phyloP scores from a whole-genome alignment of 768 basidiomycete genomes.

The Suillus clintonianus region DNA sequence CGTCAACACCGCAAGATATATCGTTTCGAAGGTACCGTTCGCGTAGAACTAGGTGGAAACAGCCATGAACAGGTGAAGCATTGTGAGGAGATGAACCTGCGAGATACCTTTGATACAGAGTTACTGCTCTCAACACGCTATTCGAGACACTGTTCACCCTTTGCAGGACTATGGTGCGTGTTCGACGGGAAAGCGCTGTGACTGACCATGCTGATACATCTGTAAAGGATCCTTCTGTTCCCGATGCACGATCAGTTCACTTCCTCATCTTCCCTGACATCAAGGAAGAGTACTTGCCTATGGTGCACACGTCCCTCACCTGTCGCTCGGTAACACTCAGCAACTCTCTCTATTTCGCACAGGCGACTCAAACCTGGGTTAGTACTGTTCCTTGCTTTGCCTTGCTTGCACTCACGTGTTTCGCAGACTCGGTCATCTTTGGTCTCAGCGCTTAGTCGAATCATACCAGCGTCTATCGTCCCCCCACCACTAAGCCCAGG shows the following conservation, averaged over 20 bases:
- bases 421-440: too few relatives aligned
- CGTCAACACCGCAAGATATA: conserved; percentile 68
- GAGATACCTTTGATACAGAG: conserved; percentile 78
- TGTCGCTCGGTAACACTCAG: too few relatives aligned
- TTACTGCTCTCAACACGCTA: conserved; percentile 90
- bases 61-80: background rate
- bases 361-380: too few relatives aligned
- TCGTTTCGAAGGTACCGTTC: conserved; percentile 95
- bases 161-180: conserved; percentile 88
- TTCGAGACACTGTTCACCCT: conserved; percentile 95
- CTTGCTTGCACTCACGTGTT: too few relatives aligned
- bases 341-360: too few relatives aligned
- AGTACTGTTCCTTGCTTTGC: too few relatives aligned
- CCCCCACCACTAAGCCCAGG: too few relatives aligned
- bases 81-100: background rate
- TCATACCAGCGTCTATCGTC: too few relatives aligned
- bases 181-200: background rate
- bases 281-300: conserved; percentile 95
- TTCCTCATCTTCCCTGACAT: conserved; percentile 93
- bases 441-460: too few relatives aligned
- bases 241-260: conserved; percentile 90
- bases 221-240: conserved; percentile 53
- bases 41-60: conserved; percentile 63
- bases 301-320: too few relatives aligned
- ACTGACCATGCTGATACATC: conserved; percentile 3